Percentiles rank a stretch among this genome's conserved stretches.
phyloP scores from a whole-genome alignment of 2,329 filamentous ascomycete genomes.

The Beauveria caledonica region DNA sequence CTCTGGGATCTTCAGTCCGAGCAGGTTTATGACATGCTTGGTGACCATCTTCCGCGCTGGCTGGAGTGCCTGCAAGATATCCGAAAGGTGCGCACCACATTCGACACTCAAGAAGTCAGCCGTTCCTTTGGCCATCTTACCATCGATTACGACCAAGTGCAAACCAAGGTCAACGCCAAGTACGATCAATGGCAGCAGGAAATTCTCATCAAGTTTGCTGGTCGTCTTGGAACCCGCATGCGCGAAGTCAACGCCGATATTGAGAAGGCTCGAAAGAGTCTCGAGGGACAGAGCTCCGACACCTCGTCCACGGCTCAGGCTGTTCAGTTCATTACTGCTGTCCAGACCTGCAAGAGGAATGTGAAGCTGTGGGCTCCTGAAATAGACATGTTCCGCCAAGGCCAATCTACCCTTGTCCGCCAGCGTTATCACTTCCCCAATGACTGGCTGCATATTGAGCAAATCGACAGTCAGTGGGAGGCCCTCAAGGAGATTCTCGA shows the following conservation, averaged over 20 bases:
- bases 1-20: conserved; percentile 96
- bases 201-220: conserved; percentile 86
- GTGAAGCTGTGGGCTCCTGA: conserved; percentile 92
- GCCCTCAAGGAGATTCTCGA: conserved; percentile 85
- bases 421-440: conserved; percentile 89
- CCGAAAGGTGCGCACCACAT: conserved; percentile 87
- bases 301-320: conserved; percentile 93
- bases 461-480: conserved; percentile 94
- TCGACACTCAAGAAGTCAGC: conserved; percentile 92
- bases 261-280: conserved; percentile 78
- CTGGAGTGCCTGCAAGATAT: conserved; percentile 95
- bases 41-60: conserved; percentile 88
- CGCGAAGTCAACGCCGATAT: conserved; percentile 88
- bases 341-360: conserved; percentile 91
- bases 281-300: conserved; percentile 88
- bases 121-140: conserved; percentile 88
- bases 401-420: conserved; percentile 82
- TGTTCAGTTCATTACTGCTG: conserved; percentile 96
- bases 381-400: conserved; percentile 91
- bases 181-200: conserved; percentile 99
- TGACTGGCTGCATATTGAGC: conserved; percentile 93
- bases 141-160: conserved; percentile 97
- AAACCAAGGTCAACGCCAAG: conserved; percentile 96
- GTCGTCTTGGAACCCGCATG: conserved; percentile 81
- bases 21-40: conserved; percentile 85